Evolutionary conservation across 2,329 filamentous ascomycete genomes (phyloP), one percentile per base, ranked within the genome.

Genomic region (Pseudogymnoascus sp.): DNA sequence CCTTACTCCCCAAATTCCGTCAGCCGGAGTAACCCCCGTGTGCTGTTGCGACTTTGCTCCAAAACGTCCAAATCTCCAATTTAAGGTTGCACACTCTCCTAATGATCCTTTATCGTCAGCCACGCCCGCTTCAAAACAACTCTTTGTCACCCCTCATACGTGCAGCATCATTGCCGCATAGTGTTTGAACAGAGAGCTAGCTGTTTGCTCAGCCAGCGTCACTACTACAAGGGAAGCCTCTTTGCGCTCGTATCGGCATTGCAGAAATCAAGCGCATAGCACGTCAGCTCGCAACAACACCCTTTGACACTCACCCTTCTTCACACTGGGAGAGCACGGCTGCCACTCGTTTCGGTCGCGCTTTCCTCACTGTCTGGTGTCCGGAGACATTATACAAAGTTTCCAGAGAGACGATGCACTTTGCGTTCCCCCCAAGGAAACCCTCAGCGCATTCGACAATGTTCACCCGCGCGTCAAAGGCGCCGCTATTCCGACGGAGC

Each of bases 341-440:
- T 62, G 61, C 61, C 61, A 62, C 61, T 62, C 61, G 61, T 50
- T 62, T 62, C 61, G 42, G 61, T 50, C 61, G 61, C 42, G 37
- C 61, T 33, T 33, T 24, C 37, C 40, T 38, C 35, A 6, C 19
- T 61, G 50, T 56, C 50, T 56, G 11, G 29, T 38, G n/a, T 40
- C 13, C 7, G 19, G 13, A 38, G 14, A 61, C 59, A 2, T 42
- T 61, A n/a, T 40, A 42, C 7, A 31, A 6, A 26, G 35, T 42
- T 26, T 21, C 6, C 11, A 26, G 35, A 38, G 21, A 63, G 71
- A 80, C 70, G 69, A 95, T 96, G 91, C 93, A 96, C 76, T 92
- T 93, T 81, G 91, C 93, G 67, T 87, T 96, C 70, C 92, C 92
- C 63, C 85, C 91, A 71, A 88, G 92, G 75, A 96, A 93, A 78